Percentiles rank a stretch among this genome's conserved stretches.
Conservation (phyloP, 1,284 basidiomycete species). For the Grifola frondosa region DNA sequence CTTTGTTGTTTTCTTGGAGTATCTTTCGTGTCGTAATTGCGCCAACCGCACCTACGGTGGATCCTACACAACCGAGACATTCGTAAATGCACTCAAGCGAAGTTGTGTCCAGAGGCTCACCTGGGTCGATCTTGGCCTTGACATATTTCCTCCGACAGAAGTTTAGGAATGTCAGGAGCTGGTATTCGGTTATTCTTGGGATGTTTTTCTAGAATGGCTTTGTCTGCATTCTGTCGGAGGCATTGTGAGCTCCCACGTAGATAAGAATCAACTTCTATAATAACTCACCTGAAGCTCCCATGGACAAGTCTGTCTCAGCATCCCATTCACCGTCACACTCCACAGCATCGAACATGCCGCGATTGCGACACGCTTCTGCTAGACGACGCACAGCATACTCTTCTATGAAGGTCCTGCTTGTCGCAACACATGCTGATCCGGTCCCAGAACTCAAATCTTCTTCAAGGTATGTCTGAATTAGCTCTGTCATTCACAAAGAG, state of each 20-base stretch:
- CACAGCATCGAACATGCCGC: conserved; percentile 83
- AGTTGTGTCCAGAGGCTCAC: no score
- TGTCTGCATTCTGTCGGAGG: conserved; percentile 54
- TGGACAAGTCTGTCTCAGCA: conserved; percentile 69
- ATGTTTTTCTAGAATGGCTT: conserved; percentile 84
- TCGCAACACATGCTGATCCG: conserved; percentile 75
- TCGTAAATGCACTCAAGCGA: not conserved
- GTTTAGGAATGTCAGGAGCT: conserved; percentile 79
- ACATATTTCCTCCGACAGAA: conserved; percentile 90
- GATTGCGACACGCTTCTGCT: conserved; percentile 66
- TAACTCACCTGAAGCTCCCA: conserved; percentile 67
- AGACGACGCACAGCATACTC: conserved; percentile 68
- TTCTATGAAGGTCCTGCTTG: conserved; percentile 73
- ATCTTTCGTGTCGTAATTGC: no score
- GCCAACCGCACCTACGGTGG: conserved; percentile 99
- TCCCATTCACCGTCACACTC: conserved; percentile 77
- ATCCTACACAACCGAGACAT: conserved; percentile 50
- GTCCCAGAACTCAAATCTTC: no score
- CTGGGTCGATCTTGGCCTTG: conserved; percentile 92
- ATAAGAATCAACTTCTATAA: not conserved
- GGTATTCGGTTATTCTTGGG: conserved; percentile 82
- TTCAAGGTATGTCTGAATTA: no score
- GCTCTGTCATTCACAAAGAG: no score
- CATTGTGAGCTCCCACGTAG: conserved; percentile 1
- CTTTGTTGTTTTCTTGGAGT: no score